Evolutionary conservation across 2,329 filamentous ascomycete genomes (phyloP).

Genomic region (Xylaria sp.): DNA sequence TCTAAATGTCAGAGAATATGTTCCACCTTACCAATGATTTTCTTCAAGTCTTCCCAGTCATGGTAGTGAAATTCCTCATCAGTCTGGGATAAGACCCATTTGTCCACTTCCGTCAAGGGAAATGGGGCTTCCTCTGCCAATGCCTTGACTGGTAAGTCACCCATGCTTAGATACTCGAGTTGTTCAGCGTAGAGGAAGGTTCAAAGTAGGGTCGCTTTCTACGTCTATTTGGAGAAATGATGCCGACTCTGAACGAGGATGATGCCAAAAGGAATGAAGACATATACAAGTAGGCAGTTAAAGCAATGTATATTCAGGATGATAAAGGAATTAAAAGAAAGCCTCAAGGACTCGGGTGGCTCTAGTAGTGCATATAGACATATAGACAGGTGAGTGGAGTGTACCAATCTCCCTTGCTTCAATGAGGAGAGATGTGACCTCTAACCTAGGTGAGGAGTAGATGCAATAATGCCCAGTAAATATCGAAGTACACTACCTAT

Average conservation of each 20-base stretch:
- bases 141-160: slow-evolving; percentile 46
- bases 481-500: slow-evolving; percentile 1
- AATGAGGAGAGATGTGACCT: background rate
- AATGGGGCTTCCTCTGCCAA: slow-evolving; percentile 60
- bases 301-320: no score
- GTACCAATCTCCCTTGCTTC: no score
- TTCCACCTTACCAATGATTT: slow-evolving; percentile 67
- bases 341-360: no score
- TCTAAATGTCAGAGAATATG: slow-evolving; percentile 6
- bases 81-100: slow-evolving; percentile 67
- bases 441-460: background rate
- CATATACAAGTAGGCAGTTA: no score
- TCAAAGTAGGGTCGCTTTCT: slow-evolving; percentile 17
- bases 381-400: no score
- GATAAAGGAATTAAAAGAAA: no score
- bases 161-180: slow-evolving; percentile 50
- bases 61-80: slow-evolving; percentile 78
- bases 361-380: no score
- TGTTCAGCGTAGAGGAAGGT: background rate
- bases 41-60: slow-evolving; percentile 77
- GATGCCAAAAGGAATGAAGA: no score
- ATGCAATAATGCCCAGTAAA: slow-evolving; percentile 10
- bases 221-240: slow-evolving; percentile 1
- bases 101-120: slow-evolving; percentile 68
- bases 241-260: slow-evolving; percentile 4